These are phyloP conservation scores for Rhynchospora tenuis DNA, from an alignment of 176 grass and related monocot species.

Conservation along the genomic window DNA sequence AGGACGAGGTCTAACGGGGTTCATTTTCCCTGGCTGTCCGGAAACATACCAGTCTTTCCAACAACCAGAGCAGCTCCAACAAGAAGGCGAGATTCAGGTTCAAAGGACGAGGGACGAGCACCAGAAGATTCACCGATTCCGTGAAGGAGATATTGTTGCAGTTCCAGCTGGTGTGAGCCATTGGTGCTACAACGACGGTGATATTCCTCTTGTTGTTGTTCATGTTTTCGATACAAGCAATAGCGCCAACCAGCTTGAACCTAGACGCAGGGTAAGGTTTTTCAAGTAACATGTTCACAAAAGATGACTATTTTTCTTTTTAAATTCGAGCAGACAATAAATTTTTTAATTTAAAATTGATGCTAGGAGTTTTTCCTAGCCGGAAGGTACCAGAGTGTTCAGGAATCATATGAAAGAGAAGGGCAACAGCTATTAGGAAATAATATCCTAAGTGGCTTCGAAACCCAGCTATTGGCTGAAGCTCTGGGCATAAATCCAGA, in stretches of 20 bases:
- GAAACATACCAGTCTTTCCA: constrained; percentile 33
- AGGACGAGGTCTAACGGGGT: constrained; percentile 25
- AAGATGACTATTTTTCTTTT: neutral
- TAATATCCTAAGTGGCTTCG: constrained; percentile 36
- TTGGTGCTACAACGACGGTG: constrained; percentile 40
- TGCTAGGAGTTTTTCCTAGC: constrained; percentile 39
- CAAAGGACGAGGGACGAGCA: constrained; percentile 31
- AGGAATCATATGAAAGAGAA: neutral
- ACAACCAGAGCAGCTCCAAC: neutral
- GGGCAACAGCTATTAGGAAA: neutral
- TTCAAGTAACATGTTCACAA: neutral
- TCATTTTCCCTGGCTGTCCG: constrained; percentile 33
- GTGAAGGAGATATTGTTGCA: constrained; percentile 30
- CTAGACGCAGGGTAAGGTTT: constrained; percentile 16
- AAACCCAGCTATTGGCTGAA: constrained; percentile 27
- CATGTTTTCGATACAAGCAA: constrained; percentile 25
- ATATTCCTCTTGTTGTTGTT: constrained; percentile 23
- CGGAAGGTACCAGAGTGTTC: constrained; percentile 10
- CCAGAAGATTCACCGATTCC: constrained; percentile 32
- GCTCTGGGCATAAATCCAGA: constrained; percentile 27
- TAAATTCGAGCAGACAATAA: neutral
- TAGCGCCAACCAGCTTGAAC: constrained; percentile 33
- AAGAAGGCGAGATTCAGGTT: neutral
- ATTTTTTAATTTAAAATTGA: neutral
- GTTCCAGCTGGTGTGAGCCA: constrained; percentile 26